These are phyloP conservation scores for Phaffia tasmanica DNA, from an alignment of 768 basidiomycete genomes.

Conservation along the genomic window DNA sequence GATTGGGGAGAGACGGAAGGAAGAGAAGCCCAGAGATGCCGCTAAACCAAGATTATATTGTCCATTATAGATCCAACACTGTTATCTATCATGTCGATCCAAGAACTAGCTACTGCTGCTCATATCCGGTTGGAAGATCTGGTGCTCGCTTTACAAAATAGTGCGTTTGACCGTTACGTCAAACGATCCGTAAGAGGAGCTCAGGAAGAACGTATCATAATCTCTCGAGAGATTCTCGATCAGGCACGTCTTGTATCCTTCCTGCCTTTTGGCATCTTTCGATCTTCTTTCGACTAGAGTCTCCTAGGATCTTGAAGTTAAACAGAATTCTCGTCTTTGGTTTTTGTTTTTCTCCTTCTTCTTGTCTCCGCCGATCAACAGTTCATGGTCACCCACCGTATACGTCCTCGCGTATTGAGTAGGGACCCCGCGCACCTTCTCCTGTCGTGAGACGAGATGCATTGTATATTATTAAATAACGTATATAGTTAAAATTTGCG, in stretches of 20 bases:
- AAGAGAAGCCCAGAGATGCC: neutral
- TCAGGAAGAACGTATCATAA: constrained; percentile 43
- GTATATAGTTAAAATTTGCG: no score
- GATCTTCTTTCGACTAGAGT: no score
- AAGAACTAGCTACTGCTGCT: constrained; percentile 64
- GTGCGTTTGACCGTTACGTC: constrained; percentile 34
- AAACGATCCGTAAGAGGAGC: constrained; percentile 20
- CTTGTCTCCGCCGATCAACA: no score
- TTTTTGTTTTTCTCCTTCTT: no score
- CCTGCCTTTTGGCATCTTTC: no score
- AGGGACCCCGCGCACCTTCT: no score
- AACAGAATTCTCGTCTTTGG: no score
- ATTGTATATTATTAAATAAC: no score
- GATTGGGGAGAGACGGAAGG: constrained; percentile 16
- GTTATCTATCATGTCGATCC: constrained; percentile 44
- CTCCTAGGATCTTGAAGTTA: no score
- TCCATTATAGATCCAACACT: constrained; percentile 4
- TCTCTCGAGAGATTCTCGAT: constrained; percentile 59
- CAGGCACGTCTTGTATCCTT: constrained; percentile 37
- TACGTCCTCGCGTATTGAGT: no score
- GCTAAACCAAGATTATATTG: neutral
- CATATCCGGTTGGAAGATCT: constrained; percentile 74
- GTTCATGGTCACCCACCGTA: no score
- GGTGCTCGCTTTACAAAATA: constrained; percentile 73
- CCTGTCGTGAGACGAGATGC: no score